A percentile compares a stretch with the other conserved stretches of the same genome.
Evolutionary conservation across 164 flowering plant genomes (phyloP).

Genomic region (Saururus chinensis): DNA sequence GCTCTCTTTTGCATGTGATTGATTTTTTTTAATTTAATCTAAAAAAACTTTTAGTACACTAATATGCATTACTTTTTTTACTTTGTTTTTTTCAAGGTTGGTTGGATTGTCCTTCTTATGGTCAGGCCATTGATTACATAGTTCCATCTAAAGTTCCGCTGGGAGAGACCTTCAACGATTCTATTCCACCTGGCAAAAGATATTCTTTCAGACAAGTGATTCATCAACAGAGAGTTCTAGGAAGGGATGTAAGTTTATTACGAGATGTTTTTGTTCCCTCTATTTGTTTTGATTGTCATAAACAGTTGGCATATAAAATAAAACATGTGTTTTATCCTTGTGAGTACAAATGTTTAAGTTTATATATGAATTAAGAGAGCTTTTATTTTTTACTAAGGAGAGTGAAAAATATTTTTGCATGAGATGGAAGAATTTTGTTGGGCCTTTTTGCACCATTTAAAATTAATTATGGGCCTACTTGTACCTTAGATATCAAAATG

Average conservation of each 20-base stretch:
- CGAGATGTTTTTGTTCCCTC: not conserved
- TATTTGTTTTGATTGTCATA: not conserved
- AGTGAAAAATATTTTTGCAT: too few relatives aligned
- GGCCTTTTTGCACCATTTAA: too few relatives aligned
- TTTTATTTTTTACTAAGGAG: too few relatives aligned
- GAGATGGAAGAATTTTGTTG: too few relatives aligned
- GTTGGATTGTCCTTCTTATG: constrained; percentile 80
- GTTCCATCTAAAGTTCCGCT: constrained; percentile 94
- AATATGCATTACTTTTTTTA: not conserved
- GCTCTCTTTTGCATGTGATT: not conserved
- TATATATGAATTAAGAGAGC: too few relatives aligned
- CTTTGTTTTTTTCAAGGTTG: constrained; percentile 33
- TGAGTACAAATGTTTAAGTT: too few relatives aligned
- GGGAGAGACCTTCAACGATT: constrained; percentile 62
- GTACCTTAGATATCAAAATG: not conserved
- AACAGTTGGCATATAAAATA: too few relatives aligned
- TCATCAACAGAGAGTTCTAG: constrained; percentile 59
- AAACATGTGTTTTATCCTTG: too few relatives aligned
- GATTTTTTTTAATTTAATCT: not conserved
- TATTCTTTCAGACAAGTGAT: constrained; percentile 86
- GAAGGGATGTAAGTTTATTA: constrained; percentile 44
- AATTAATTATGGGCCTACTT: not conserved
- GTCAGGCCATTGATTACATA: constrained; percentile 46
- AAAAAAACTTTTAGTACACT: not conserved
- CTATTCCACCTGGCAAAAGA: constrained; percentile 69